A percentile compares a stretch with the other conserved stretches of the same genome.
Conservation (phyloP, 192 early-diverging fungal species). For the Coemansia pectinata region DNA sequence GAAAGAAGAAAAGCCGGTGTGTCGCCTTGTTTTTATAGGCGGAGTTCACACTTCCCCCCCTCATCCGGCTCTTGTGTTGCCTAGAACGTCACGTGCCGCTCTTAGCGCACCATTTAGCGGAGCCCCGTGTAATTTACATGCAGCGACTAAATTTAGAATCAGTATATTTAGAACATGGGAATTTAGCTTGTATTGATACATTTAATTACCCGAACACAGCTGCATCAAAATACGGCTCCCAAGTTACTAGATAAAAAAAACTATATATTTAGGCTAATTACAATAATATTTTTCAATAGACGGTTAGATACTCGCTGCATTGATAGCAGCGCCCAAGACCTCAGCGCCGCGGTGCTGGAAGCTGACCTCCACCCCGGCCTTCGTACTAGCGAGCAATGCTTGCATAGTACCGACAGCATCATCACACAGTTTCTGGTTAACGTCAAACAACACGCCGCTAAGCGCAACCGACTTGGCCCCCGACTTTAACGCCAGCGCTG, state of each 20-base stretch:
- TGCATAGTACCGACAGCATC: slow-evolving; percentile 19
- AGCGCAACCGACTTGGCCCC: slow-evolving; percentile 18
- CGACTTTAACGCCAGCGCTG: slow-evolving; percentile 49
- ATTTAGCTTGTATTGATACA: too few relatives aligned
- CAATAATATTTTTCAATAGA: background rate
- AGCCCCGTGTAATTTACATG: too few relatives aligned
- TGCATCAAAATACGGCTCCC: too few relatives aligned
- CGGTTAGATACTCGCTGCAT: slow-evolving; percentile 20
- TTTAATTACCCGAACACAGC: too few relatives aligned
- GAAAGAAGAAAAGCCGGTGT: background rate
- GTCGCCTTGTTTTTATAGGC: background rate
- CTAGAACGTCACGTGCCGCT: background rate
- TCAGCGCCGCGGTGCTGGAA: slow-evolving; percentile 26
- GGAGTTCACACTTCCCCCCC: background rate
- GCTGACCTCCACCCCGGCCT: background rate
- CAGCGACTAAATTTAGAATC: too few relatives aligned
- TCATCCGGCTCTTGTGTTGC: background rate
- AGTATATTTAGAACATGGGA: too few relatives aligned
- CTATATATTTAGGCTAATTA: background rate
- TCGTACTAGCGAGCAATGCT: background rate
- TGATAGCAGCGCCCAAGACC: slow-evolving; percentile 34
- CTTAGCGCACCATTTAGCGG: too few relatives aligned
- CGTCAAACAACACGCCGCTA: slow-evolving; percentile 31
- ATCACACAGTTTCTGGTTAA: slow-evolving; percentile 12
- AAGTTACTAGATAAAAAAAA: too few relatives aligned